A percentile compares a stretch with the other conserved stretches of the same genome.
Conservation (phyloP, 2,329 filamentous ascomycete species). For the Calonectria honghensis region DNA sequence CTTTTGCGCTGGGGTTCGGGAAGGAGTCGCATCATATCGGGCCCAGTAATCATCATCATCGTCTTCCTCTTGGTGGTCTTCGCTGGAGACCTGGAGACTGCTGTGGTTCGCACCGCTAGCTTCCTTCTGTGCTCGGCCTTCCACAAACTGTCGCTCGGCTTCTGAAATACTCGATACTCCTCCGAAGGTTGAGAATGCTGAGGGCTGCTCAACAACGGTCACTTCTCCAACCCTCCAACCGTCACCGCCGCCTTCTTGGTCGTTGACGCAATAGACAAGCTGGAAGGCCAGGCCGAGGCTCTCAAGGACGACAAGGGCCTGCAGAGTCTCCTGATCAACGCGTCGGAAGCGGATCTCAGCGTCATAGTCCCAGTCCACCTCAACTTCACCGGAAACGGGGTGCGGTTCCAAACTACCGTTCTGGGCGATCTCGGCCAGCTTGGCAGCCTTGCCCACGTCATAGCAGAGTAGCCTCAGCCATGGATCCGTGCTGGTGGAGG, state of each 20-base stretch:
- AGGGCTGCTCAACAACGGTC: slow-evolving; percentile 73
- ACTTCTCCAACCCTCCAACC: slow-evolving; percentile 86
- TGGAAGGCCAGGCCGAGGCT: slow-evolving; percentile 79
- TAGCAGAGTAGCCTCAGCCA: slow-evolving; percentile 86
- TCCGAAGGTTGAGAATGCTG: slow-evolving; percentile 73
- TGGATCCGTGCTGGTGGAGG: slow-evolving; percentile 74
- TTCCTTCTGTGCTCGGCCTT: slow-evolving; percentile 55
- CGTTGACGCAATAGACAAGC: slow-evolving; percentile 81
- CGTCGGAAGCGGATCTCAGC: slow-evolving; percentile 78
- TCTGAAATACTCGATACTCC: slow-evolving; percentile 72
- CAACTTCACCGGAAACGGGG: slow-evolving; percentile 86
- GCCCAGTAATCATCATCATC: slow-evolving; percentile 89
- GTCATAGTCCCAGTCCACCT: slow-evolving; percentile 81
- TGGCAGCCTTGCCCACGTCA: slow-evolving; percentile 73
- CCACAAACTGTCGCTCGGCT: slow-evolving; percentile 75
- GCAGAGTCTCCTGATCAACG: slow-evolving; percentile 85
- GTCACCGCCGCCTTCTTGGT: slow-evolving; percentile 75
- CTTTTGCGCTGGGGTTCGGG: slow-evolving; percentile 77
- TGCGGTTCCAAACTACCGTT: slow-evolving; percentile 84
- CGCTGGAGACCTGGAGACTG: slow-evolving; percentile 41
- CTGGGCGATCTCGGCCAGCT: slow-evolving; percentile 76
- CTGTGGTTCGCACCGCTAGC: slow-evolving; percentile 42
- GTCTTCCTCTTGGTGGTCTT: slow-evolving; percentile 68
- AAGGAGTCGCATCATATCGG: slow-evolving; percentile 83
- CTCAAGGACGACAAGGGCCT: slow-evolving; percentile 77